Evolutionary conservation across 148 eudicot genomes (phyloP).

Genomic region (Vaccinium darrowii): DNA sequence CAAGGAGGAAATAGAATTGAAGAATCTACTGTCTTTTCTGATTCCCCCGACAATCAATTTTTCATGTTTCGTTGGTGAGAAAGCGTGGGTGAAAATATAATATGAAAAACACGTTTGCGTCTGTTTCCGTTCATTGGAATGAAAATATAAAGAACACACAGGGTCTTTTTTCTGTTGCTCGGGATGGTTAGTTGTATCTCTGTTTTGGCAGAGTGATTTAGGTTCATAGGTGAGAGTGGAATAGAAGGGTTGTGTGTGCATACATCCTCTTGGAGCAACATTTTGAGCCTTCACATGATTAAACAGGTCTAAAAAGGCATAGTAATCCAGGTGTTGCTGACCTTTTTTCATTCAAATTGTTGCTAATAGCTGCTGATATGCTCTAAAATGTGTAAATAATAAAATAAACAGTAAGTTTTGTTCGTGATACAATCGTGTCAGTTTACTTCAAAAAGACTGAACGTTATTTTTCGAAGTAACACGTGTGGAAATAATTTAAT

Average conservation of each 20-base stretch:
- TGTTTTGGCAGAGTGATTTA: constrained; percentile 1
- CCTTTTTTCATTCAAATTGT: neutral
- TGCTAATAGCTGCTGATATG: neutral
- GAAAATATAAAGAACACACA: no score
- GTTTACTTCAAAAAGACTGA: neutral
- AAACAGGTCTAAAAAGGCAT: neutral
- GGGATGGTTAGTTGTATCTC: neutral
- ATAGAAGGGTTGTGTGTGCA: neutral
- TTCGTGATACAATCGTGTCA: no score
- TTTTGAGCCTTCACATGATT: neutral
- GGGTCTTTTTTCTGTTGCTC: neutral
- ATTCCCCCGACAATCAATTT: no score
- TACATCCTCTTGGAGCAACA: neutral
- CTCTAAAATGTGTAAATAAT: neutral
- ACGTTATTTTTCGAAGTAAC: neutral
- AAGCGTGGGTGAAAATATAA: neutral
- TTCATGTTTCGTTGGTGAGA: no score
- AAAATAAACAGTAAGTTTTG: no score
- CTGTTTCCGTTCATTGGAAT: neutral
- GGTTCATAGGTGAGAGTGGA: neutral
- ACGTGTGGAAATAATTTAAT: neutral
- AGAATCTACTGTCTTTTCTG: no score
- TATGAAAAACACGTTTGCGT: neutral
- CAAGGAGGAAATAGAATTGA: no score
- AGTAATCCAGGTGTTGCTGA: neutral